Percentiles rank a stretch among this genome's conserved stretches.
Evolutionary conservation across 2,329 filamentous ascomycete species (phyloP).

Genomic region (Purpureocillium lavendulum): DNA sequence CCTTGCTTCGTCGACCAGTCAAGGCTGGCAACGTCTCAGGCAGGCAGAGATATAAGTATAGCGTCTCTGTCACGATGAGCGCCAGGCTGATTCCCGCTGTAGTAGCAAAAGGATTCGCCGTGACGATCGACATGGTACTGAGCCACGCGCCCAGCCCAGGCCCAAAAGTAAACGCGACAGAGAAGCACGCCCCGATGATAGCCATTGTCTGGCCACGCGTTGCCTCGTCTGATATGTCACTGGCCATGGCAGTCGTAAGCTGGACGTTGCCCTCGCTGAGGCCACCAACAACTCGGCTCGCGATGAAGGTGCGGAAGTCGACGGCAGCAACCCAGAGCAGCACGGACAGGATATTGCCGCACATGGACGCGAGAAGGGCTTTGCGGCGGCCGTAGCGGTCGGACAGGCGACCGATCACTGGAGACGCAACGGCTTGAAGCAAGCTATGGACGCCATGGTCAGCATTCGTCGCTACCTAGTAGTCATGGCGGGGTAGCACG

Average conservation of each 20-base stretch:
- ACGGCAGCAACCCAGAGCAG: slow-evolving; percentile 88
- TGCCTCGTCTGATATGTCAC: slow-evolving; percentile 83
- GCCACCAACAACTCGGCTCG: slow-evolving; percentile 86
- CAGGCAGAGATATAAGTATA: slow-evolving; percentile 75
- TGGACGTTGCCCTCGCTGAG: slow-evolving; percentile 96
- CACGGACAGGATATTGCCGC: slow-evolving; percentile 86
- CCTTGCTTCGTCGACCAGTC: slow-evolving; percentile 22
- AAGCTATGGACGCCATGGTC: slow-evolving; percentile 42
- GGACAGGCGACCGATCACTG: slow-evolving; percentile 80
- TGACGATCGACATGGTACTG: slow-evolving; percentile 66
- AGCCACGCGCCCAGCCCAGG: slow-evolving; percentile 86
- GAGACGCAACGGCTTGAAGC: slow-evolving; percentile 85
- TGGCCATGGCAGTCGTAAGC: slow-evolving; percentile 90
- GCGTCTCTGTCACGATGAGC: slow-evolving; percentile 77
- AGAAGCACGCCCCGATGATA: slow-evolving; percentile 92
- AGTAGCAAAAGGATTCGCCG: slow-evolving; percentile 86
- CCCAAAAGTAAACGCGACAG: slow-evolving; percentile 92
- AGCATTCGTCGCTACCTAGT: not conserved
- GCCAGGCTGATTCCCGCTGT: slow-evolving; percentile 82
- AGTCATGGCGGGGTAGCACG: not conserved
- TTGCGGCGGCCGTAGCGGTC: slow-evolving; percentile 82
- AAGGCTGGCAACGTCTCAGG: slow-evolving; percentile 76
- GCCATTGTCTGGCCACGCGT: slow-evolving; percentile 90
- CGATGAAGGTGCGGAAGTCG: slow-evolving; percentile 92
- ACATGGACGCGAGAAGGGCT: slow-evolving; percentile 85